Percentiles rank a stretch among this genome's conserved stretches.
phyloP scores from a whole-genome alignment of 139 green algal genomes.

The Chlamydomonas sp. region DNA sequence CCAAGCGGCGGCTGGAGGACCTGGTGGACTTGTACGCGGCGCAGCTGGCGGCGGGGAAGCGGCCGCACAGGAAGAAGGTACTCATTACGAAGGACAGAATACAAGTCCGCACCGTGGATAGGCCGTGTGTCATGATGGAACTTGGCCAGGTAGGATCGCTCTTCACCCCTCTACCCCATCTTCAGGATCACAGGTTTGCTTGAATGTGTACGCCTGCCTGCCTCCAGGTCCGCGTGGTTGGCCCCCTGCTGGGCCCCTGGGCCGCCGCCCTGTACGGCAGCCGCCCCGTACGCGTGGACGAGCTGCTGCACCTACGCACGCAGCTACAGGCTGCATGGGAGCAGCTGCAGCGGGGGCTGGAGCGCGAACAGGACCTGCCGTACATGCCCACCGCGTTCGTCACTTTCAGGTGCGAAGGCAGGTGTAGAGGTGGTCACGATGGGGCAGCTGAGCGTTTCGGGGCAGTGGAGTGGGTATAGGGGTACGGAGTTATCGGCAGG shows the following conservation, averaged over 20 bases:
- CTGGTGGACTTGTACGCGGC: conserved; percentile 63
- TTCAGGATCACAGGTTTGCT: no score
- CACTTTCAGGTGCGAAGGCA: conserved; percentile 57
- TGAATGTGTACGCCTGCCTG: neutral
- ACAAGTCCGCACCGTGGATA: no score
- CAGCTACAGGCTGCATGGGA: conserved; percentile 57
- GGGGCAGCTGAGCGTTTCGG: neutral
- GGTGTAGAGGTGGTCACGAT: no score
- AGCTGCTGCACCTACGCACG: conserved; percentile 59
- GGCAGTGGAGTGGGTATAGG: neutral
- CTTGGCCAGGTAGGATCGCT: no score
- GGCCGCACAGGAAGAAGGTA: neutral
- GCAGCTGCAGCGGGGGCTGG: conserved; percentile 25
- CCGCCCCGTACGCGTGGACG: conserved; percentile 65
- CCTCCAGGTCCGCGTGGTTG: conserved; percentile 59
- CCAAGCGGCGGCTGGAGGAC: conserved; percentile 42
- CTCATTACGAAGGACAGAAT: no score
- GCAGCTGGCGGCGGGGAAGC: conserved; percentile 25
- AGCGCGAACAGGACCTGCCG: neutral
- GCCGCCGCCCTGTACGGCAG: conserved; percentile 65
- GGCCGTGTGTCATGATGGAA: no score
- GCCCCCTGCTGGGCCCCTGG: conserved; percentile 59
- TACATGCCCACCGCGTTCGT: conserved; percentile 66
- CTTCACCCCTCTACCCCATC: no score
- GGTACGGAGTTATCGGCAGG: no score